Conservation (phyloP, 441 rosid genomes). For the Kokia cookei region DNA sequence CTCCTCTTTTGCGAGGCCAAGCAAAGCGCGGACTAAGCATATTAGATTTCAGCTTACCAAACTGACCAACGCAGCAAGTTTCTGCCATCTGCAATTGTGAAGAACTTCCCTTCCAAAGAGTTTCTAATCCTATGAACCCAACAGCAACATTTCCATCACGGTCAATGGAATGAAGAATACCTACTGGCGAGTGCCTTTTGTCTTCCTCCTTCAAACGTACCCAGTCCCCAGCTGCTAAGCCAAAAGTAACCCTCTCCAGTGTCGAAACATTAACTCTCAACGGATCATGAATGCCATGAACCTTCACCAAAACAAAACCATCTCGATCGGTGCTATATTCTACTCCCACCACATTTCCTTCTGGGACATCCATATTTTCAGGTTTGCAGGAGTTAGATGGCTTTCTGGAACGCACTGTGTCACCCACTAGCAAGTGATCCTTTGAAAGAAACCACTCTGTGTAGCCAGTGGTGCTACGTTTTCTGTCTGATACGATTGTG, state of each 20-base stretch:
- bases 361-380: slow-evolving; percentile 75
- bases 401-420: slow-evolving; percentile 79
- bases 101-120: slow-evolving; percentile 72
- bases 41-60: slow-evolving; percentile 52
- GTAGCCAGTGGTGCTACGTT: slow-evolving; percentile 34
- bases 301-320: slow-evolving; percentile 68
- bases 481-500: slow-evolving; percentile 29
- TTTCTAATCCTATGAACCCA: slow-evolving; percentile 66
- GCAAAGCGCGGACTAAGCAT: slow-evolving; percentile 71
- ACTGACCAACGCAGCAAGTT: slow-evolving; percentile 63
- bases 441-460: slow-evolving; percentile 75
- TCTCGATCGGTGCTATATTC: slow-evolving; percentile 44
- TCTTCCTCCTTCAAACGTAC: slow-evolving; percentile 66
- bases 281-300: slow-evolving; percentile 75
- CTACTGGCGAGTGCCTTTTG: slow-evolving; percentile 64
- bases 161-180: slow-evolving; percentile 65
- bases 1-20: slow-evolving; percentile 64
- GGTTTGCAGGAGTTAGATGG: slow-evolving; percentile 47
- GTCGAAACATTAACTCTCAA: slow-evolving; percentile 58
- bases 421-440: slow-evolving; percentile 68
- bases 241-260: slow-evolving; percentile 72
- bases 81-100: slow-evolving; percentile 74
- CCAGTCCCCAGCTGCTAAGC: slow-evolving; percentile 90
- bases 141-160: slow-evolving; percentile 63
- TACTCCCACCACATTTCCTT: slow-evolving; percentile 69